These are phyloP conservation scores for Suillus cothurnatus DNA, from an alignment of 768 basidiomycete species.

Conservation along the genomic window DNA sequence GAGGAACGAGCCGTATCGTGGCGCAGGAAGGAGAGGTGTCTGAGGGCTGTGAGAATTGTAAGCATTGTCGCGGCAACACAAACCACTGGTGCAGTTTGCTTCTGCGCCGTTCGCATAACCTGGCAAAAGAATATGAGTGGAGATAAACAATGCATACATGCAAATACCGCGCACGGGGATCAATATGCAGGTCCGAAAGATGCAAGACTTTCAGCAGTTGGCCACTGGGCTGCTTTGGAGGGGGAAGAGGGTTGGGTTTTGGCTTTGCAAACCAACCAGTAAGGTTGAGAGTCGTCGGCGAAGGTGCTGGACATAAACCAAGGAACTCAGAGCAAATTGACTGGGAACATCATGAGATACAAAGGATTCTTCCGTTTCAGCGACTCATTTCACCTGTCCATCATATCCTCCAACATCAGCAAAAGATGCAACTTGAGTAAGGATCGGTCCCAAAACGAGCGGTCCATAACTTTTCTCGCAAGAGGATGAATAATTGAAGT, in stretches of 20 bases:
- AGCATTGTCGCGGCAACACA: constrained; percentile 64
- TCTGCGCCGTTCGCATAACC: constrained; percentile 72
- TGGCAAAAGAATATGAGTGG: constrained; percentile 25
- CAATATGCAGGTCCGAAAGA: constrained; percentile 77
- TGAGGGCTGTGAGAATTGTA: constrained; percentile 54
- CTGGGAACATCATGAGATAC: constrained; percentile 31
- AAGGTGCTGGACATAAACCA: constrained; percentile 54
- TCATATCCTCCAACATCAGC: constrained; percentile 74
- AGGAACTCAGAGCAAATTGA: constrained; percentile 64
- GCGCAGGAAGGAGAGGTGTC: constrained; percentile 55
- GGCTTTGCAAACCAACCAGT: constrained; percentile 76
- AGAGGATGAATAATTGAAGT: constrained; percentile 51
- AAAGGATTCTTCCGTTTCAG: background rate
- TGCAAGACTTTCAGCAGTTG: constrained; percentile 72
- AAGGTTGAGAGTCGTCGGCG: constrained; percentile 61
- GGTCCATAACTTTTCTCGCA: constrained; percentile 53
- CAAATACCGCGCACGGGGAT: constrained; percentile 52
- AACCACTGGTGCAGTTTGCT: constrained; percentile 67
- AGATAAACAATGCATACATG: constrained; percentile 6
- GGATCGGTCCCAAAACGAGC: constrained; percentile 53
- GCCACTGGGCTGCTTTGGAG: constrained; percentile 59
- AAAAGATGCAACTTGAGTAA: constrained; percentile 73
- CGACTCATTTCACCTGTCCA: constrained; percentile 53
- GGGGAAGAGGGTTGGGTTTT: constrained; percentile 69
- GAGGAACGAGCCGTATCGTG: constrained; percentile 64